A percentile compares a stretch with the other conserved stretches of the same genome.
These are phyloP conservation scores for Echria macrotheca DNA, from an alignment of 495 filamentous ascomycete species.

Conservation along the genomic window DNA sequence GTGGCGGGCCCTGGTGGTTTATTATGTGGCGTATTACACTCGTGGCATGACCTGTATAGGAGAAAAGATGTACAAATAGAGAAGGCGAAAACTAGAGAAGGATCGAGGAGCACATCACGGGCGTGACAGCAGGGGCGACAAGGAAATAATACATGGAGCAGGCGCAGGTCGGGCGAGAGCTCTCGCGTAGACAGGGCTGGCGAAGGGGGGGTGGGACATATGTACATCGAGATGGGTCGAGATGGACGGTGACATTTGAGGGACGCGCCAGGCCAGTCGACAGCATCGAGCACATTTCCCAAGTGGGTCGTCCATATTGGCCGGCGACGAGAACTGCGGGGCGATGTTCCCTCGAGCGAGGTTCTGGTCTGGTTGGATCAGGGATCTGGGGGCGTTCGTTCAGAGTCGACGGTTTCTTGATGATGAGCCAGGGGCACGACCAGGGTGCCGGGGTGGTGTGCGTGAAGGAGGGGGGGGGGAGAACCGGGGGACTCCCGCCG, in stretches of 20 bases:
- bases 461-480: slow-evolving; percentile 13
- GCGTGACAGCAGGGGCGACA: no score
- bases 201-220: slow-evolving; percentile 17
- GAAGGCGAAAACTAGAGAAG: no score
- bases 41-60: no score
- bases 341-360: slow-evolving; percentile 14
- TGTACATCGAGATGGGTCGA: slow-evolving; percentile 15
- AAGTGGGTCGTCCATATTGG: slow-evolving; percentile 5
- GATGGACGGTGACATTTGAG: neutral
- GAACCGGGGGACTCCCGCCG: neutral
- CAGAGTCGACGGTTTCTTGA: neutral
- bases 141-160: no score
- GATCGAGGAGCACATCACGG: no score
- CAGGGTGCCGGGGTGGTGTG: slow-evolving; percentile 14
- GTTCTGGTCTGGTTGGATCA: slow-evolving; percentile 9
- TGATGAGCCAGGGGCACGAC: neutral
- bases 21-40: no score
- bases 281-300: slow-evolving; percentile 1
- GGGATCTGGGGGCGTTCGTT: neutral
- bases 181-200: neutral
- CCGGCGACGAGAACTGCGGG: slow-evolving; percentile 7
- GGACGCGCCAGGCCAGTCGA: neutral
- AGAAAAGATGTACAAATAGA: no score
- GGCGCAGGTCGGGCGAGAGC: no score
- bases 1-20: no score